Conservation (phyloP, 2,329 filamentous ascomycete genomes). For the Diaporthe ilicicola region DNA sequence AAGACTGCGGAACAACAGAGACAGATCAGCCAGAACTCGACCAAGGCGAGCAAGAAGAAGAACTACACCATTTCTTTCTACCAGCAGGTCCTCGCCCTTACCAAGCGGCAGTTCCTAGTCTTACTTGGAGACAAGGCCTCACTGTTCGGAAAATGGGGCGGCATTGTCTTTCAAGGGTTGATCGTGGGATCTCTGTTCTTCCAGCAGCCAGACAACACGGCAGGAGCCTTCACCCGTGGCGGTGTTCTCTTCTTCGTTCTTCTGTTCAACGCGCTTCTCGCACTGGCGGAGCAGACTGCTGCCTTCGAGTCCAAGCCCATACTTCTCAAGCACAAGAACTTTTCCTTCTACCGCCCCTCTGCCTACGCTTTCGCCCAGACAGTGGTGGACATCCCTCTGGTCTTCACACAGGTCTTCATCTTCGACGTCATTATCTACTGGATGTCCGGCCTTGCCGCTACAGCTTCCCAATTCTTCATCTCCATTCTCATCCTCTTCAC, state of each 20-base stretch:
- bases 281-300: constrained; percentile 72
- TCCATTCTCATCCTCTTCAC: constrained; percentile 65
- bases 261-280: constrained; percentile 68
- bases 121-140: constrained; percentile 46
- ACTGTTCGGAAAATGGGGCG: constrained; percentile 45
- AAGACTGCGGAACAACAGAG: constrained; percentile 50
- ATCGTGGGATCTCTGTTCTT: constrained; percentile 75
- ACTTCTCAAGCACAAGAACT: constrained; percentile 65
- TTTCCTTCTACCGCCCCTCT: constrained; percentile 66
- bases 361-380: constrained; percentile 67
- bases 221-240: constrained; percentile 69
- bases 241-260: constrained; percentile 72
- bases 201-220: constrained; percentile 63
- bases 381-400: constrained; percentile 62
- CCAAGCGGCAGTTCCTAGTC: constrained; percentile 44
- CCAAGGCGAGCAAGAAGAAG: constrained; percentile 52
- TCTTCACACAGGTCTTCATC: constrained; percentile 64
- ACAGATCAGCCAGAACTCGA: constrained; percentile 47
- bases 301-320: constrained; percentile 69
- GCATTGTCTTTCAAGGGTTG: constrained; percentile 65
- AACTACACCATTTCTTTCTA: constrained; percentile 61
- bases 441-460: constrained; percentile 64
- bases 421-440: constrained; percentile 71
- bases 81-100: constrained; percentile 59
- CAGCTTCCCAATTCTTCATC: constrained; percentile 60